phyloP scores from a whole-genome alignment of 345 rosid species.

The Camelina neglecta region DNA sequence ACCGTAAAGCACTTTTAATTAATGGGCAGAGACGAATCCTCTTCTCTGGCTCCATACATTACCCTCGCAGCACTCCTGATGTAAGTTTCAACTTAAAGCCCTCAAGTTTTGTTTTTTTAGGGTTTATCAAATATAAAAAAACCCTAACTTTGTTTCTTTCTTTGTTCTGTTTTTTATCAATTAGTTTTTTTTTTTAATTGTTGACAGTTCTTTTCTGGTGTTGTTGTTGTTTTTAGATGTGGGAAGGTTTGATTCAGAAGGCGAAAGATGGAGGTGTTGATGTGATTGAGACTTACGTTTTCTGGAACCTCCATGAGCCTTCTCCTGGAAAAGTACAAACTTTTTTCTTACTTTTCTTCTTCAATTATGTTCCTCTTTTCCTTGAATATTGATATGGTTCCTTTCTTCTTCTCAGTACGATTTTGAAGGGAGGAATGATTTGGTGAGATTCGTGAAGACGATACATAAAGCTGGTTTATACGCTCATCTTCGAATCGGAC shows the following conservation, averaged over 20 bases:
- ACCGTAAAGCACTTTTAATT: conserved; percentile 80
- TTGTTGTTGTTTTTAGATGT: conserved; percentile 58
- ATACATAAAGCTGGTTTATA: conserved; percentile 87
- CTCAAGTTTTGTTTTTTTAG: conserved; percentile 8
- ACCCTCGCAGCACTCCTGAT: conserved; percentile 94
- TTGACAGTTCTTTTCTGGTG: not conserved
- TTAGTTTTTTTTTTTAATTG: not conserved
- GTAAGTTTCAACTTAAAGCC: conserved; percentile 42
- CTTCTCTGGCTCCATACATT: conserved; percentile 93
- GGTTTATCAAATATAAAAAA: conserved; percentile 12
- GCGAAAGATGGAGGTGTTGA: conserved; percentile 97
- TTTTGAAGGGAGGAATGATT: conserved; percentile 95
- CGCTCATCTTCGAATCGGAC: conserved; percentile 97
- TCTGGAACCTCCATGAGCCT: conserved; percentile 99
- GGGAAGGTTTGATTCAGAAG: conserved; percentile 98
- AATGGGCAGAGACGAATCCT: conserved; percentile 90
- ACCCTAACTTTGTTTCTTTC: conserved; percentile 5
- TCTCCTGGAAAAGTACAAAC: conserved; percentile 81
- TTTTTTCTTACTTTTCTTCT: not conserved
- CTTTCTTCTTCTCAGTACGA: conserved; percentile 56
- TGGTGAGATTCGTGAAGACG: conserved; percentile 88
- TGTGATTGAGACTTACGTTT: conserved; percentile 96
- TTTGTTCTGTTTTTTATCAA: conserved; percentile 4
- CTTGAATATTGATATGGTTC: not conserved
- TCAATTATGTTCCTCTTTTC: not conserved